A percentile compares a stretch with the other conserved stretches of the same genome.
Conservation (phyloP, 139 green algal genomes). For the Chara braunii region DNA sequence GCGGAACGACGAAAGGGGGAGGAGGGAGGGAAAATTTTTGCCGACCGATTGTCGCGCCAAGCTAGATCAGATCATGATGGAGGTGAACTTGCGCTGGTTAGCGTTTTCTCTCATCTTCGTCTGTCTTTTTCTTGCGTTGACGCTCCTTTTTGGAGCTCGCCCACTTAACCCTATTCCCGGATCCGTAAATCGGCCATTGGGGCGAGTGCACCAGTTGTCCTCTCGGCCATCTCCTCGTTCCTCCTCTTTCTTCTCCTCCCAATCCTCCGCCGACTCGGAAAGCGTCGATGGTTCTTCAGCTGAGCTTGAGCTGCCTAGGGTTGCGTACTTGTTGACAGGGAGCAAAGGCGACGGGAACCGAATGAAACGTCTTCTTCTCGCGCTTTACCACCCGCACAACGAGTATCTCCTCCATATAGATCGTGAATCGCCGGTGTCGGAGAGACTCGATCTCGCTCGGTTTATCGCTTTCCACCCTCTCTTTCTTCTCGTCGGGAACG, state of each 20-base stretch:
- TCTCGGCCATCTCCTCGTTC: not conserved
- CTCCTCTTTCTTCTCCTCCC: not conserved
- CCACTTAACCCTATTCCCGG: not conserved
- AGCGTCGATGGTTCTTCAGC: not conserved
- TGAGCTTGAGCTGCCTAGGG: too few relatives aligned
- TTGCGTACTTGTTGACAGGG: conserved; percentile 28
- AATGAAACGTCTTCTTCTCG: conserved; percentile 9
- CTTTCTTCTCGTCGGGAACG: conserved; percentile 4
- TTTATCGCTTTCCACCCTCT: not conserved
- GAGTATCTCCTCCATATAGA: conserved; percentile 26
- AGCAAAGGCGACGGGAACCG: conserved; percentile 9
- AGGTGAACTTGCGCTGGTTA: too few relatives aligned
- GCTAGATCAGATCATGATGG: too few relatives aligned
- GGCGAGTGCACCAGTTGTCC: not conserved
- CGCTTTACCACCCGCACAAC: conserved; percentile 21
- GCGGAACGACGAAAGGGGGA: not conserved
- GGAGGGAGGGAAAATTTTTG: not conserved
- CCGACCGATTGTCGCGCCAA: too few relatives aligned
- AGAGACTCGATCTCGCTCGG: conserved; percentile 13
- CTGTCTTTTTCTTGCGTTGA: not conserved
- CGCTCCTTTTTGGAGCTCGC: too few relatives aligned
- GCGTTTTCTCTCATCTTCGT: too few relatives aligned
- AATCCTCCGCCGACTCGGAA: not conserved
- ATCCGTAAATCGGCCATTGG: not conserved
- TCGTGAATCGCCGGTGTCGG: not conserved